phyloP scores from a whole-genome alignment of 177 flowering plant species.

The Vitis hybrid region DNA sequence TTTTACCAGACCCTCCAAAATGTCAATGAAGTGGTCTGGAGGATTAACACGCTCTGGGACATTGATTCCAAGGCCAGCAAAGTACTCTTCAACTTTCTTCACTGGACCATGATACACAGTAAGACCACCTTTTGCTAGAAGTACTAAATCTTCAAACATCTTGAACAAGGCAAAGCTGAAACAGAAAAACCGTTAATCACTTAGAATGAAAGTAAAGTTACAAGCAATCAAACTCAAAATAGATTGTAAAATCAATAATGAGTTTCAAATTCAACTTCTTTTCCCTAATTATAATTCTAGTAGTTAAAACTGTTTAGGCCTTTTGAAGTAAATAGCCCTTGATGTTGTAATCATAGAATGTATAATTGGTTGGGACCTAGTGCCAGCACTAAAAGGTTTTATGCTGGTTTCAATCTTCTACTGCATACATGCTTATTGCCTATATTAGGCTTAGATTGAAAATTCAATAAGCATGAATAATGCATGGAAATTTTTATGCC shows the following conservation, averaged over 20 bases:
- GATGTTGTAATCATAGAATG: no score
- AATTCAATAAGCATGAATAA: neutral
- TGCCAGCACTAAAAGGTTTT: neutral
- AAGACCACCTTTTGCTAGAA: constrained; percentile 88
- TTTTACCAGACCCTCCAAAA: constrained; percentile 69
- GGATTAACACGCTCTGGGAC: constrained; percentile 91
- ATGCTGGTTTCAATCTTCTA: neutral
- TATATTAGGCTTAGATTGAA: neutral
- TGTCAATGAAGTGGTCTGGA: constrained; percentile 83
- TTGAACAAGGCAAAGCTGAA: constrained; percentile 78
- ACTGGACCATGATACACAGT: constrained; percentile 76
- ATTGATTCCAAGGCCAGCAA: constrained; percentile 59
- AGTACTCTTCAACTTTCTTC: constrained; percentile 78
- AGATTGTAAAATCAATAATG: neutral
- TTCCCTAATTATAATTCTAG: neutral
- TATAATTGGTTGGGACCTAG: neutral
- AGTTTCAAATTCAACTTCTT: neutral
- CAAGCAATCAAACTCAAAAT: neutral
- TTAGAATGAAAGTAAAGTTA: neutral
- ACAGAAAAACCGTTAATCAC: constrained; percentile 11
- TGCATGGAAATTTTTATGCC: neutral
- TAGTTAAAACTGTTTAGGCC: no score
- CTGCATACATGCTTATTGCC: neutral
- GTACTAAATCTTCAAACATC: constrained; percentile 86
- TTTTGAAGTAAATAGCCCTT: no score